A percentile compares a stretch with the other conserved stretches of the same genome.
Evolutionary conservation across 768 basidiomycete species (phyloP).

Genomic region (Hericium erinaceus): DNA sequence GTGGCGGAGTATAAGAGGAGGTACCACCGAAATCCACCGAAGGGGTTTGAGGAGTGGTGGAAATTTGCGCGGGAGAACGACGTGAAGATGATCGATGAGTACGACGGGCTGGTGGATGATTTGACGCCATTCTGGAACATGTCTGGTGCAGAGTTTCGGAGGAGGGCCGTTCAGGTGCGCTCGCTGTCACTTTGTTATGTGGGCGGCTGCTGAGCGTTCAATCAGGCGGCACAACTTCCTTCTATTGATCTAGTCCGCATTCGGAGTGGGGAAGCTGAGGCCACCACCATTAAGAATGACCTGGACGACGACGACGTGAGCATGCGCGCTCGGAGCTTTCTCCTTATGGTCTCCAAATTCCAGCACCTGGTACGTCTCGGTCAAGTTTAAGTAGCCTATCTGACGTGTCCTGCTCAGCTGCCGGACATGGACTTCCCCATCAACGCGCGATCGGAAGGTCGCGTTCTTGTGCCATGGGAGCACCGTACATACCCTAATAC

Average conservation of each 20-base stretch:
- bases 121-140: constrained; percentile 80
- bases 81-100: constrained; percentile 84
- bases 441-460: constrained; percentile 89
- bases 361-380: constrained; percentile 39
- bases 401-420: constrained; percentile 36
- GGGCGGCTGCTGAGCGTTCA: background rate
- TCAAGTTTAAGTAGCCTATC: background rate
- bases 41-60: constrained; percentile 91
- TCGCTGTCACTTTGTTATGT: background rate
- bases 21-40: constrained; percentile 74
- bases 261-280: constrained; percentile 47
- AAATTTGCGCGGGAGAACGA: constrained; percentile 61
- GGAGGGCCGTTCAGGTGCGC: constrained; percentile 50
- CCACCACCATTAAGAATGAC: constrained; percentile 47
- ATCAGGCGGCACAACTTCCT: constrained; percentile 62
- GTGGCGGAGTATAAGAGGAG: constrained; percentile 74
- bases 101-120: constrained; percentile 70
- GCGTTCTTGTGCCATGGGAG: constrained; percentile 91
- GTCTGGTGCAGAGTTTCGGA: constrained; percentile 60
- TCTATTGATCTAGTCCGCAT: constrained; percentile 86
- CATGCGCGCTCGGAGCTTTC: constrained; percentile 71
- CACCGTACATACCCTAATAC: constrained; percentile 64
- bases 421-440: constrained; percentile 94
- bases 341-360: constrained; percentile 66
- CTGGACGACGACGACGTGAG: constrained; percentile 62